These are phyloP conservation scores for Pichia sp. DNA, from an alignment of 1,139 yeast species.

Conservation along the genomic window DNA sequence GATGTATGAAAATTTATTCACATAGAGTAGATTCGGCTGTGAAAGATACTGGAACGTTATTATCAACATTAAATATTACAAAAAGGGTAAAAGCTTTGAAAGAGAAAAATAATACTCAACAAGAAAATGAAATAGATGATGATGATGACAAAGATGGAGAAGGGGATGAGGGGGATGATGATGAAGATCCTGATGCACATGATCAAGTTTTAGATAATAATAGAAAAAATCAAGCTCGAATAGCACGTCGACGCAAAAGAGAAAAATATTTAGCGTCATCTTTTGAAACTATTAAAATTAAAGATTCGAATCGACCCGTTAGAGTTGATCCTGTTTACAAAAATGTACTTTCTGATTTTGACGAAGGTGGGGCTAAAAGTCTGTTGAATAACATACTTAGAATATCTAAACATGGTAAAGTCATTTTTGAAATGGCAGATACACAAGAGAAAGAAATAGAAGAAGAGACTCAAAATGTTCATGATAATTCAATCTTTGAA, in stretches of 20 bases:
- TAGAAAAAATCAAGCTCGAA: slow-evolving; percentile 16
- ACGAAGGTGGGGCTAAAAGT: slow-evolving; percentile 59
- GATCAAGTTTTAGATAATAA: slow-evolving; percentile 10
- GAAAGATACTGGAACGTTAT: slow-evolving; percentile 77
- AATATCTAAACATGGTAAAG: slow-evolving; percentile 43
- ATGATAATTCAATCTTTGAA: background rate
- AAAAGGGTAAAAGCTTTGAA: no score
- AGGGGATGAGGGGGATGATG: slow-evolving; percentile 21
- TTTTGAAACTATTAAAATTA: slow-evolving; percentile 40
- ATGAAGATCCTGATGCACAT: slow-evolving; percentile 21
- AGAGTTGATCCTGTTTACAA: slow-evolving; percentile 54
- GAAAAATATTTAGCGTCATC: slow-evolving; percentile 35
- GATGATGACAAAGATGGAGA: slow-evolving; percentile 20
- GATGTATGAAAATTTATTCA: slow-evolving; percentile 78
- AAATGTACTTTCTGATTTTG: slow-evolving; percentile 51
- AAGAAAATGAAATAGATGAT: slow-evolving; percentile 18
- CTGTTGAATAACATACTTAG: slow-evolving; percentile 45
- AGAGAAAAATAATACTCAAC: slow-evolving; percentile 5
- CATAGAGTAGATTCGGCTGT: slow-evolving; percentile 90
- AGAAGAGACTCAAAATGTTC: slow-evolving; percentile 9
- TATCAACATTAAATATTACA: slow-evolving; percentile 57
- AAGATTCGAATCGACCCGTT: slow-evolving; percentile 48
- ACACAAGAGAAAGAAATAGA: no score
- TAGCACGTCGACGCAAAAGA: slow-evolving; percentile 15
- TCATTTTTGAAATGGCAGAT: slow-evolving; percentile 39